phyloP scores from a whole-genome alignment of 768 basidiomycete species.

The Lactarius sanguifluus region DNA sequence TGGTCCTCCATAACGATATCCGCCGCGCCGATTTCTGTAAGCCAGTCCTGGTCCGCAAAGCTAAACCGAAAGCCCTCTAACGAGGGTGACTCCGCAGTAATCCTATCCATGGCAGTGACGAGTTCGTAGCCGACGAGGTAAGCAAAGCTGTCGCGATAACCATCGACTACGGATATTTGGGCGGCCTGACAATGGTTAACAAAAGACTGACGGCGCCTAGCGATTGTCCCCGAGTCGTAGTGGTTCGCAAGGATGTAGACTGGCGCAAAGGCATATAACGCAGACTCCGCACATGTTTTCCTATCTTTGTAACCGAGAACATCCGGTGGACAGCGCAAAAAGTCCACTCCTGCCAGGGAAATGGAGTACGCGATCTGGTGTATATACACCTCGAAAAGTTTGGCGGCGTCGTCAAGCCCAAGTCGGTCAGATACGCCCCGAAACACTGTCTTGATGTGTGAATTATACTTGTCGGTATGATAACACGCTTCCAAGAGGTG shows the following conservation, averaged over 20 bases:
- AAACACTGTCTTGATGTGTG: slow-evolving; percentile 52
- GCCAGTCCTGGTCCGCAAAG: slow-evolving; percentile 37
- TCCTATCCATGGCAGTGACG: slow-evolving; percentile 45
- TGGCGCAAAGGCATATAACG: slow-evolving; percentile 67
- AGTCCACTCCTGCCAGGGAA: slow-evolving; percentile 47
- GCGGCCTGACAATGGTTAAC: slow-evolving; percentile 60
- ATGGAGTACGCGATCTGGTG: slow-evolving; percentile 74
- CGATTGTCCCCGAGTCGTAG: slow-evolving; percentile 32
- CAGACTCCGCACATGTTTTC: slow-evolving; percentile 63
- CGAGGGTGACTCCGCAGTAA: slow-evolving; percentile 22
- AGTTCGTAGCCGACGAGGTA: slow-evolving; percentile 66
- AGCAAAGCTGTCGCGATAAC: slow-evolving; percentile 62
- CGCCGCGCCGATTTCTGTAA: slow-evolving; percentile 36
- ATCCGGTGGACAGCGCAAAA: slow-evolving; percentile 60
- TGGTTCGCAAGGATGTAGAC: slow-evolving; percentile 55
- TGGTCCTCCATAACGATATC: slow-evolving; percentile 38
- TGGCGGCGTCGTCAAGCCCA: slow-evolving; percentile 57
- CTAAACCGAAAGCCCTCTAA: slow-evolving; percentile 7
- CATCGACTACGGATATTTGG: slow-evolving; percentile 49
- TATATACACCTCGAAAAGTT: slow-evolving; percentile 77
- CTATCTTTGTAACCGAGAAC: slow-evolving; percentile 75
- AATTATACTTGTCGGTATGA: slow-evolving; percentile 41
- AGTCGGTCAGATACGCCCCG: slow-evolving; percentile 62
- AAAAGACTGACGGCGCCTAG: slow-evolving; percentile 50
- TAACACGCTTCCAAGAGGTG: slow-evolving; percentile 75